A percentile compares a stretch with the other conserved stretches of the same genome.
Conservation (phyloP, 805 yeast genomes). For the Yarrowia sp. region DNA sequence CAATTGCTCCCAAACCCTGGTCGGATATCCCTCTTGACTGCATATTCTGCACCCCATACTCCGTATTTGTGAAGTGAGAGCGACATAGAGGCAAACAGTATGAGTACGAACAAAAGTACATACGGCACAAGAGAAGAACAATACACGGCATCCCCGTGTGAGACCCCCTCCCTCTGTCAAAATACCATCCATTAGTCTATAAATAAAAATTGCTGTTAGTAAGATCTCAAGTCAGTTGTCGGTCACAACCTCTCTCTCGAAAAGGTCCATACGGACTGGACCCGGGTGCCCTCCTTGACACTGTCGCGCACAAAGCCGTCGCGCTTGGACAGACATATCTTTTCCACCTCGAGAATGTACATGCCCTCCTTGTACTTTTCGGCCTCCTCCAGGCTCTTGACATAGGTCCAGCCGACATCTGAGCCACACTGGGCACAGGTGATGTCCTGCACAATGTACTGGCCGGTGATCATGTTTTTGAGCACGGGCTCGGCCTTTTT, state of each 20-base stretch:
- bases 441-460: conserved; percentile 63
- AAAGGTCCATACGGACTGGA: conserved; percentile 8
- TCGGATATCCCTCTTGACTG: too few species aligned
- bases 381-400: conserved; percentile 55
- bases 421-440: conserved; percentile 61
- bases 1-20: too few species aligned
- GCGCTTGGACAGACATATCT: conserved; percentile 18
- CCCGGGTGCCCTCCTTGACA: not conserved
- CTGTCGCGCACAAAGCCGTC: conserved; percentile 10
- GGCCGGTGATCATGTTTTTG: conserved; percentile 66
- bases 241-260: conserved; percentile 7
- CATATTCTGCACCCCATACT: too few species aligned
- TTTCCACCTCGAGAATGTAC: conserved; percentile 58
- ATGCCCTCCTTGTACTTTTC: conserved; percentile 69
- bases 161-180: too few species aligned
- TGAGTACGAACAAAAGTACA: too few species aligned
- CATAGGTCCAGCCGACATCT: conserved; percentile 69
- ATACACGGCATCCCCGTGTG: too few species aligned
- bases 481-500: conserved; percentile 51
- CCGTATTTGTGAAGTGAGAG: too few species aligned
- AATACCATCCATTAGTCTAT: conserved; percentile 22
- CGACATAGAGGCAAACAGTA: too few species aligned
- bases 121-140: too few species aligned
- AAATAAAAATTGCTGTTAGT: conserved; percentile 10
- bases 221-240: not conserved